Evolutionary conservation across 768 basidiomycete species (phyloP).

Genomic region (Agaricus blazei): DNA sequence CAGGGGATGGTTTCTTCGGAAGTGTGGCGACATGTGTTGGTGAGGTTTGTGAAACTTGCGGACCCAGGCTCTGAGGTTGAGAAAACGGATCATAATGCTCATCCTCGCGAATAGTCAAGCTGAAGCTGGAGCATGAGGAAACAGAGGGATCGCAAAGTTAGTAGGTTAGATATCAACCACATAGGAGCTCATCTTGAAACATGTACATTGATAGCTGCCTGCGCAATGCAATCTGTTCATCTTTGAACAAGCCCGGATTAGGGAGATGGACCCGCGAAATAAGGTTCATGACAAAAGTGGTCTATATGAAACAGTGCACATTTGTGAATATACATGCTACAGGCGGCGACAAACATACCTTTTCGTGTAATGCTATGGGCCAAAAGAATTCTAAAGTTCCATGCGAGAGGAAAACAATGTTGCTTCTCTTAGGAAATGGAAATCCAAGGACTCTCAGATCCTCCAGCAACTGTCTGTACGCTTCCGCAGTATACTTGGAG

Average conservation of each 20-base stretch:
- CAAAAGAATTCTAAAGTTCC: constrained; percentile 27
- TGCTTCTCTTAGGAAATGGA: constrained; percentile 32
- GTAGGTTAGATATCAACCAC: neutral
- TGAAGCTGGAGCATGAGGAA: constrained; percentile 8
- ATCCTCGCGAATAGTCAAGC: constrained; percentile 12
- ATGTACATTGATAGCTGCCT: constrained; percentile 26
- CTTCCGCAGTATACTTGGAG: constrained; percentile 21
- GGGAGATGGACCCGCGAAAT: constrained; percentile 1
- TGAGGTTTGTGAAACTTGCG: neutral
- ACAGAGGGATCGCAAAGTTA: constrained; percentile 5
- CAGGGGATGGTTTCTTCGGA: neutral
- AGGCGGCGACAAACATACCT: constrained; percentile 15
- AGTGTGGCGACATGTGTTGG: neutral
- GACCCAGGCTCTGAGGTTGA: neutral
- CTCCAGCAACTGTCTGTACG: constrained; percentile 20
- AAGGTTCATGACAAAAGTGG: constrained; percentile 1
- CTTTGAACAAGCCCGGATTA: constrained; percentile 3
- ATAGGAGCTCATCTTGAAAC: neutral
- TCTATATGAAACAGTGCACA: neutral
- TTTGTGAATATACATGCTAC: neutral
- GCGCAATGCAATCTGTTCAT: constrained; percentile 9
- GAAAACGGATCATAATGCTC: neutral
- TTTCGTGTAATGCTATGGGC: constrained; percentile 14
- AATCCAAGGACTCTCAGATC: constrained; percentile 33
- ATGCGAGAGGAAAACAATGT: constrained; percentile 25